Conservation (phyloP, 129 eudicot genomes). For the Chrysanthemum lavandulifolium region DNA sequence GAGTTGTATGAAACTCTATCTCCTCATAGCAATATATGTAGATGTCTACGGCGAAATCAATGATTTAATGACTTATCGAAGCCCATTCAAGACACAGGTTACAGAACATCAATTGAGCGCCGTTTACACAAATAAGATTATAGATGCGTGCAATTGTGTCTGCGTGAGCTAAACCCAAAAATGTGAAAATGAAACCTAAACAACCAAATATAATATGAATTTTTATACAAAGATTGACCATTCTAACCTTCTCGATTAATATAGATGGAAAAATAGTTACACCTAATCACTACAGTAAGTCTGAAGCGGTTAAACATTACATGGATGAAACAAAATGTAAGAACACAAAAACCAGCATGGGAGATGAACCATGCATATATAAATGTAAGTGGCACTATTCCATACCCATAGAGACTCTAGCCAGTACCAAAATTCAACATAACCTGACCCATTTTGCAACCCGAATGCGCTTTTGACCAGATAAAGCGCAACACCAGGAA, state of each 20-base stretch:
- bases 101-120: no score
- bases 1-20: no score
- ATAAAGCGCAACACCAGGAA: constrained; percentile 60
- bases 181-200: constrained; percentile 25
- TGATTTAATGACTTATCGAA: no score
- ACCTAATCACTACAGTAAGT: constrained; percentile 14
- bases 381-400: constrained; percentile 94
- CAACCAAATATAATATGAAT: constrained; percentile 15
- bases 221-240: constrained; percentile 14
- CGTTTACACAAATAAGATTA: no score
- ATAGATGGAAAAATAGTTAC: constrained; percentile 7
- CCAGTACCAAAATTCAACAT: constrained; percentile 88
- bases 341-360: constrained; percentile 93
- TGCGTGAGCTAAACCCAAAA: neutral
- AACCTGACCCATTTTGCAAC: constrained; percentile 37
- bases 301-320: constrained; percentile 24
- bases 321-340: constrained; percentile 62
- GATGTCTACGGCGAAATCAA: no score
- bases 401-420: constrained; percentile 81
- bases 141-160: neutral
- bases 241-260: constrained; percentile 7
- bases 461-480: constrained; percentile 49
- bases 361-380: constrained; percentile 77
- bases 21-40: no score
- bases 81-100: no score